Evolutionary conservation across 371 early-diverging fungal species (phyloP), one percentile per base, ranked within the genome.

Genomic region (Mucor irregularis): DNA sequence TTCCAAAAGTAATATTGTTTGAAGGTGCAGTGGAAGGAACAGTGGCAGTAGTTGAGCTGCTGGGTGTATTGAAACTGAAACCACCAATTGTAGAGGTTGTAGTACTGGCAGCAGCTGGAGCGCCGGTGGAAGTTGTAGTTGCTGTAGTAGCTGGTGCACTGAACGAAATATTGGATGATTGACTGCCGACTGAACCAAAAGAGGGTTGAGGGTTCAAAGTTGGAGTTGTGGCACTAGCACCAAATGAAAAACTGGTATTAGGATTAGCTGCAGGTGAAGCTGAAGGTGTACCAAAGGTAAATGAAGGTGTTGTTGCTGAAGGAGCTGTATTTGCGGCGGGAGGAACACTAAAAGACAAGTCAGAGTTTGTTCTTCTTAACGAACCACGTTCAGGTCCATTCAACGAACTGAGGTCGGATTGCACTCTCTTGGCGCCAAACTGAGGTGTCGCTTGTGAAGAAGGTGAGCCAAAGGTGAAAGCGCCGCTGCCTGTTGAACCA

Each of bases 401-500:
- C 7, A 24, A n/a, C n/a, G n/a, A 21, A 21, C 24, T 25, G 5
- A 42, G 1, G 0, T 42, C 24, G 10, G 42, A 42, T 4, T 22
- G 42, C 10, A 16, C 22, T 42, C 42, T 42, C 24, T 42, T 42
- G 9, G 39, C 21, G 24, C 24, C 24, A 17, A 24, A 43, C 24
- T n/a, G 40, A 30, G 29, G 43, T 31, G 24, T 10, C 11, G 10
- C 5, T 14, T 2, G 21, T 1, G 16, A 11, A 25, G 17, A 5
- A 14, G 49, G 25, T 26, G 58, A 16, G 37, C 10, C 30, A 21
- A 58, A 58, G 14, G 17, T 49, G 33, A 58, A 58, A 5, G 58
- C 44, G 33, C 4, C 38, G 34, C 4, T 21, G n/a, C 10, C 11
- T 5, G 21, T 28, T 11, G 24, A 8, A n/a, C 16, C 6, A 19